Evolutionary conservation across 768 basidiomycete genomes (phyloP), one percentile per base, ranked within the genome.

Genomic region (button mushroom (Agaricus bisporus)): DNA sequence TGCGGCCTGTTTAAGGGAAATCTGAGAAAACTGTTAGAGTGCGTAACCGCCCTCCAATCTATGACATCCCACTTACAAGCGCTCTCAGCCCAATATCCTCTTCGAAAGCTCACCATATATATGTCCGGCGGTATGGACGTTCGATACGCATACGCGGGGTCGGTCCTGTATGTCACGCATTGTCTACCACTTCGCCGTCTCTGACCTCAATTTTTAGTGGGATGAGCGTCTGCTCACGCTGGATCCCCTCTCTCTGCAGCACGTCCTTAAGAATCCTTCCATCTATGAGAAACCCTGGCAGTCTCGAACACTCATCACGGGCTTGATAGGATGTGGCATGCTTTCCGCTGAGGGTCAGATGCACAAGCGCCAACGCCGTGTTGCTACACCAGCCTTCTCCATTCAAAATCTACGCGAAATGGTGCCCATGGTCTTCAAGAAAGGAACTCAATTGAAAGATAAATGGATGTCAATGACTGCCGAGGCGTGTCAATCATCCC

Each of bases 271-370:
- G 61, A 79, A 91, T 53, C 74, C 82, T 12, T 73, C 76, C 38
- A 72, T 83, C 36, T 93, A 91, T 62, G 86, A 91, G 63, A 95
- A 95, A 64, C 91, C 93, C 9, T 85, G 81, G 79, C 82, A 83
- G 57, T 86, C 90, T 1, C 81, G 92, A 22, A 72, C 75, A 43
- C 68, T 89, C 41, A 88, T 97, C 35, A 80, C 82, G 14, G 75
- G 79, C 51, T 77, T 94, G 55, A 87, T 97, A 54, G 93, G 93
- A 0, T 82, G 82, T 51, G 93, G 88, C 2, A 82, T 91, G 82
- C 78, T 91, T 22, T 81, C 86, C 15, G 84, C 88, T 2, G 90
- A 91, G 63, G 88, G 90, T 1, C 73, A 77, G 22, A 72, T 83
- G 15, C 91, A 95, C 69, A 88, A 79, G 59, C 83, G 90, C 36